Percentiles rank a stretch among this genome's conserved stretches.
phyloP scores from a whole-genome alignment of 108 stramenopile genomes.

The Discostella pseudostelligera region DNA sequence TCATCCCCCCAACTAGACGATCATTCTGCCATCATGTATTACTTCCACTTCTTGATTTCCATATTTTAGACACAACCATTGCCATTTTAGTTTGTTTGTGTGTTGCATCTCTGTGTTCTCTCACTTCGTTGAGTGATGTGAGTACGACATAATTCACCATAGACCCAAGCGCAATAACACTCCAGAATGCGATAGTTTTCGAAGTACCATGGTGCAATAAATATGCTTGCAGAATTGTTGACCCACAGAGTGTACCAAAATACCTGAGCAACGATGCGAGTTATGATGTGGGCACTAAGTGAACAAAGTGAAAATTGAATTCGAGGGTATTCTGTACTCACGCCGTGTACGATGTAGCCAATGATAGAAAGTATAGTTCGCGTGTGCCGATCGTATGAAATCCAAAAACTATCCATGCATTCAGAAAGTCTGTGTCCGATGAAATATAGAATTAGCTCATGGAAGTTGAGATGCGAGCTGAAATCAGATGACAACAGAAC shows the following conservation, averaged over 20 bases:
- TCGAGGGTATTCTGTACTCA: constrained; percentile 4
- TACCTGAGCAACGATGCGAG: constrained; percentile 13
- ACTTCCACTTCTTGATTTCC: neutral
- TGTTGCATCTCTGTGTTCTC: neutral
- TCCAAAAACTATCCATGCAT: constrained; percentile 47
- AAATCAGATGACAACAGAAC: too few species aligned
- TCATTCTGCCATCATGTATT: neutral
- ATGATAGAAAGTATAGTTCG: constrained; percentile 35
- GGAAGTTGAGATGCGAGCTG: neutral
- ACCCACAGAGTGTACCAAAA: constrained; percentile 38
- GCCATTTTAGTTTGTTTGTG: neutral
- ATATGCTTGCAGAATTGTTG: constrained; percentile 45
- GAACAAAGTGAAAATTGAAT: neutral
- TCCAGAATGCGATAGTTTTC: constrained; percentile 46
- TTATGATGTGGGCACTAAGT: neutral
- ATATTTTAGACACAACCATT: neutral
- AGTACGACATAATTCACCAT: constrained; percentile 38
- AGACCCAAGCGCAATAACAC: constrained; percentile 33
- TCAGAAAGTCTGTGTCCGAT: constrained; percentile 28
- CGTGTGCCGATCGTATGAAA: constrained; percentile 44
- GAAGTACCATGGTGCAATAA: constrained; percentile 23
- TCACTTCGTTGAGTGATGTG: constrained; percentile 15
- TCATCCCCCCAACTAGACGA: neutral
- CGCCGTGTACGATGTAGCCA: constrained; percentile 37
- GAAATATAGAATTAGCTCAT: neutral